Evolutionary conservation across 2,329 filamentous ascomycete genomes (phyloP), one percentile per base, ranked within the genome.

Genomic region (Drechslerella dactyloides): DNA sequence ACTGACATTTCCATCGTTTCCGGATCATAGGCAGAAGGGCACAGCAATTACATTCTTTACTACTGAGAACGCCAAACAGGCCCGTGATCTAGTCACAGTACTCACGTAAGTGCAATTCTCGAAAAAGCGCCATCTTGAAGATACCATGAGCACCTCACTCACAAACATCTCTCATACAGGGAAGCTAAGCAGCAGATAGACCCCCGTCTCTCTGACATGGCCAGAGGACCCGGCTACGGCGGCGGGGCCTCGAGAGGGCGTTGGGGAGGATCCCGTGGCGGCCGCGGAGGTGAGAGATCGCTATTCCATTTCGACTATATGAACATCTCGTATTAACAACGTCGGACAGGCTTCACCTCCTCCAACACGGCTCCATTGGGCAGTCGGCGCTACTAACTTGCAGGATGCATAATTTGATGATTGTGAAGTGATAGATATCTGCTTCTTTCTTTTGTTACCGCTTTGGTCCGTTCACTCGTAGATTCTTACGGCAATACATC

Each of bases 111-210:
- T 19, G 17, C 11, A 7, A 37, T 35, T 24, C 50, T 19, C 15
- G 2, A 4, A 35, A 58, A 23, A 35, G 17, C 13, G 15, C n/a
- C 23, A 61, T 11, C 23, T n/a, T n/a, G n/a, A 10, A 2, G 3
- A 23, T 42, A 5, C n/a, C 21, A 10, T 42, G 10, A 30, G n/a
- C 24, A 15, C 13, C 23, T 48, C 10, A 24, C 54, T 69, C 4
- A 62, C 23, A 19, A 13, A 24, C 13, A 4, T 37, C 1, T 40
- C 15, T 27, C n/a, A 58, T 21, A 59, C 27, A 89, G 89, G 79
- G 94, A 99, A 83, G 93, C 94, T 76, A 97, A 97, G 85, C 94
- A 99, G 84, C 89, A 96, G 82, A 93, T 99, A 81, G 94, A 97
- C 78, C 94, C 94, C 79, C 90, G 92, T 81, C 89, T 99, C 74